Base-by-base conservation (phyloP, 1,139 yeast species). In the Hemisphaericaspora xylanilytica region DNA sequence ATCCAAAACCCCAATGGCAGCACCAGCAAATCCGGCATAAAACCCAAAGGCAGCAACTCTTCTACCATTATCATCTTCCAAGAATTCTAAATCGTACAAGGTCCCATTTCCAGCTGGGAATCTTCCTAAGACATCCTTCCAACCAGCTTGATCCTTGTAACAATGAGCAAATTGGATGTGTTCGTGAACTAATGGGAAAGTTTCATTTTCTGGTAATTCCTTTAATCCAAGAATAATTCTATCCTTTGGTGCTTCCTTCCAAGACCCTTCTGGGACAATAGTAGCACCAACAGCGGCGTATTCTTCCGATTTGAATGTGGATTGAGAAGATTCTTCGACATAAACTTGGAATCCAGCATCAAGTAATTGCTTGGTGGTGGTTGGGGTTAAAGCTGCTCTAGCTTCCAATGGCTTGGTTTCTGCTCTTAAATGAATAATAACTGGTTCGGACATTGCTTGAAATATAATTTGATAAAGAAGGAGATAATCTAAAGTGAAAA, bases 21-120 rank as follows among this genome's bases (percentile, higher is more conserved):
- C 97, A 56, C 98, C 98, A 11, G 97, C 98, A 59, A 94, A 92
- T 17, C 98, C 98, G 35, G 99, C 98, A 62, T 92, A 92, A 72
- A 80, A 94, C 13, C 99, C 98, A 60, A 92, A 92, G 11, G 98
- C 98, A 35, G 98, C 99, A 29, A 94, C 99, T 67, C 98, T 85
- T 73, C 97, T 85, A 27, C 97, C 97, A 58, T 80, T 81, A 52
- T 86, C 97, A 60, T 92, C 88, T 63, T 87, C 95, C 59, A 94
- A 74, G 60, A 92, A 92, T 67, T 94, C 99, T 52, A 92, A 71
- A 62, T 94, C 98, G 61, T 92, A 92, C 50, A 92, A 76, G 9
- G 79, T 75, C 52, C 98, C 97, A 43, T 85, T 79, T 35, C 99
- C 99, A 33, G 78, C 82, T 40, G 95, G 95, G 73, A 89, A 92